These are phyloP conservation scores for Wickerhamomyces xylosicus DNA, from an alignment of 805 yeast species.

Conservation along the genomic window DNA sequence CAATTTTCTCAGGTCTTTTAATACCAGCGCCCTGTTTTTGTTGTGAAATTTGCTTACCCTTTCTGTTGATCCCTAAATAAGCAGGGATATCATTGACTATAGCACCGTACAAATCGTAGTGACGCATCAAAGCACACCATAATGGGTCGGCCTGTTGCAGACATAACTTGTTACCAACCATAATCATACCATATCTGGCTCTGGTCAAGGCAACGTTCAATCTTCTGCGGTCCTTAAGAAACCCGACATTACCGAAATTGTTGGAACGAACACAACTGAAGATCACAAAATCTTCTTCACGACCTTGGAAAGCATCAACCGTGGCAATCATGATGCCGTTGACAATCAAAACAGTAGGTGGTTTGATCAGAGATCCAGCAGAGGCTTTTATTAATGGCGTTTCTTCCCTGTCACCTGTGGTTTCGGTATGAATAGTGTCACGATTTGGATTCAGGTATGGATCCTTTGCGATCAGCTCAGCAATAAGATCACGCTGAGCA, in stretches of 20 bases:
- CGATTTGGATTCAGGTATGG: conserved; percentile 44
- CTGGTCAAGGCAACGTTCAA: conserved; percentile 67
- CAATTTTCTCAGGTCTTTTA: too few relatives aligned
- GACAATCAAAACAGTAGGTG: conserved; percentile 20
- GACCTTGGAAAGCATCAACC: conserved; percentile 84
- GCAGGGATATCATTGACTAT: neutral
- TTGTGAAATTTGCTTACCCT: too few relatives aligned
- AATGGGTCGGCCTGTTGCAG: conserved; percentile 32
- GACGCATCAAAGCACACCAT: conserved; percentile 25
- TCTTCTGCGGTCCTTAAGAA: conserved; percentile 49
- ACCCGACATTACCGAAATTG: conserved; percentile 42
- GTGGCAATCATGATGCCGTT: conserved; percentile 40
- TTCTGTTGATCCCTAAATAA: neutral
- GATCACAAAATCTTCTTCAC: conserved; percentile 71
- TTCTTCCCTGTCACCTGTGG: conserved; percentile 29
- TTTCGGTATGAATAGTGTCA: conserved; percentile 35
- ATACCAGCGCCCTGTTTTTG: too few relatives aligned
- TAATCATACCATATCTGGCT: conserved; percentile 50
- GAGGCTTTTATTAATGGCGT: conserved; percentile 3
- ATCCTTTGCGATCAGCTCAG: conserved; percentile 38
- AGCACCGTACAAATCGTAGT: neutral
- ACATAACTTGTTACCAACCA: conserved; percentile 50
- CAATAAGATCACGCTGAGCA: conserved; percentile 58
- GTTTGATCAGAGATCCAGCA: neutral
- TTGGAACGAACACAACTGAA: conserved; percentile 71